Percentiles rank a stretch among this genome's conserved stretches.
Conservation (phyloP, 2,329 filamentous ascomycete species). For the Juglanconis juglandina region DNA sequence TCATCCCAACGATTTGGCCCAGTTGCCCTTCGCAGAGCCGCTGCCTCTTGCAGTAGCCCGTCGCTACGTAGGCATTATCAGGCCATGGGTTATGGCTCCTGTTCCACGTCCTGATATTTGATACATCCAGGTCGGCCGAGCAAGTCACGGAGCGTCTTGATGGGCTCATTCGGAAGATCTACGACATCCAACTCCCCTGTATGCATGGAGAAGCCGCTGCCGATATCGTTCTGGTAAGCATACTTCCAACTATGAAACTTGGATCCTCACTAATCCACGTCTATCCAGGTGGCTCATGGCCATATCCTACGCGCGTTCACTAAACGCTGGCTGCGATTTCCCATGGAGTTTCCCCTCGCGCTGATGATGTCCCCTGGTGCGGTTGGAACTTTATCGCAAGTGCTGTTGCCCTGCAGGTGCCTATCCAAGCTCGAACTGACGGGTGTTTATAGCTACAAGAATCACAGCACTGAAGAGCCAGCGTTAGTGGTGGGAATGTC, state of each 20-base stretch:
- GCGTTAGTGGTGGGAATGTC: constrained; percentile 38
- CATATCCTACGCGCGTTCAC: constrained; percentile 43
- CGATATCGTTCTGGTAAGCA: constrained; percentile 30
- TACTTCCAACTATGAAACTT: too few relatives aligned
- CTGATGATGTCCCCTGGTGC: constrained; percentile 44
- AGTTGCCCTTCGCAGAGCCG: too few relatives aligned
- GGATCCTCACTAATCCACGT: too few relatives aligned
- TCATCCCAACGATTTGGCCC: too few relatives aligned
- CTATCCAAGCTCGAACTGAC: too few relatives aligned
- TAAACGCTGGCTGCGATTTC: constrained; percentile 42
- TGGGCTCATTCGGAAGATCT: constrained; percentile 37
- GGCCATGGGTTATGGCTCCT: too few relatives aligned
- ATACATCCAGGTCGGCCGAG: constrained; percentile 24
- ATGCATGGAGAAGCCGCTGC: constrained; percentile 37
- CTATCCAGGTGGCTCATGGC: constrained; percentile 33
- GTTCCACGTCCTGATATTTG: constrained; percentile 16
- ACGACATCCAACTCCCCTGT: constrained; percentile 33
- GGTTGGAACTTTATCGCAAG: constrained; percentile 24
- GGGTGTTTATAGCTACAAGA: constrained; percentile 28
- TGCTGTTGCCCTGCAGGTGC: too few relatives aligned
- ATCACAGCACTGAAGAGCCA: constrained; percentile 36
- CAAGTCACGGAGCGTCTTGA: constrained; percentile 40
- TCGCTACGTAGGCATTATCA: too few relatives aligned
- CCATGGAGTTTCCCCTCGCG: constrained; percentile 35
- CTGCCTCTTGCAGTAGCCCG: too few relatives aligned